Evolutionary conservation across 176 grass and related monocot species (phyloP).

Genomic region (Zoysia japonica): DNA sequence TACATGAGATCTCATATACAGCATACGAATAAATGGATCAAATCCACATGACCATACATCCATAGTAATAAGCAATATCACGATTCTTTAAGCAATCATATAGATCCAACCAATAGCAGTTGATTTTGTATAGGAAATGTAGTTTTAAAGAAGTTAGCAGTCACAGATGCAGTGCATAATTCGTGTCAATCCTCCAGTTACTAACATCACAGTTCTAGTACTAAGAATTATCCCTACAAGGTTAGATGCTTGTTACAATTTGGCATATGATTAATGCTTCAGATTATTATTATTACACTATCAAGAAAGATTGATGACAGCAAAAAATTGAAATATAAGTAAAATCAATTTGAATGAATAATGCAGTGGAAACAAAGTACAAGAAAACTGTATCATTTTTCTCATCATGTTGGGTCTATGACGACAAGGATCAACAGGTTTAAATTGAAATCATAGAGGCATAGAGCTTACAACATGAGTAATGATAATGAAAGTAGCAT

Average conservation of each 20-base stretch:
- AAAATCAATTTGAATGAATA: no score
- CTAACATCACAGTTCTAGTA: neutral
- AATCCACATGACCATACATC: no score
- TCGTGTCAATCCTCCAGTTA: neutral
- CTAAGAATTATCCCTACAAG: slow-evolving; percentile 8
- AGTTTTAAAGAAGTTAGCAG: slow-evolving; percentile 18
- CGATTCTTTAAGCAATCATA: neutral
- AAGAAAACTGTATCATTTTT: no score
- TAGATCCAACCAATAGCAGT: neutral
- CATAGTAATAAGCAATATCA: no score
- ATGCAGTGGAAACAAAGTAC: no score
- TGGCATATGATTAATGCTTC: neutral
- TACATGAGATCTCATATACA: neutral
- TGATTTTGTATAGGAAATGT: slow-evolving; percentile 9
- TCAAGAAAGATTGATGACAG: no score
- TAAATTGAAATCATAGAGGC: no score
- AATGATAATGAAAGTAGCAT: no score
- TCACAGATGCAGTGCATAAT: neutral
- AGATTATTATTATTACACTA: neutral
- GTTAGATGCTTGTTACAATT: neutral
- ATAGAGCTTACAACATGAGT: no score
- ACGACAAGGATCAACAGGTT: no score
- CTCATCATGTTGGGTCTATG: no score
- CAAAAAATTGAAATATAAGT: no score
- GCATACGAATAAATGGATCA: neutral